Evolutionary conservation across 176 grass and related monocot genomes (phyloP), one percentile per base, ranked within the genome.

Genomic region (Cocos nucifera): DNA sequence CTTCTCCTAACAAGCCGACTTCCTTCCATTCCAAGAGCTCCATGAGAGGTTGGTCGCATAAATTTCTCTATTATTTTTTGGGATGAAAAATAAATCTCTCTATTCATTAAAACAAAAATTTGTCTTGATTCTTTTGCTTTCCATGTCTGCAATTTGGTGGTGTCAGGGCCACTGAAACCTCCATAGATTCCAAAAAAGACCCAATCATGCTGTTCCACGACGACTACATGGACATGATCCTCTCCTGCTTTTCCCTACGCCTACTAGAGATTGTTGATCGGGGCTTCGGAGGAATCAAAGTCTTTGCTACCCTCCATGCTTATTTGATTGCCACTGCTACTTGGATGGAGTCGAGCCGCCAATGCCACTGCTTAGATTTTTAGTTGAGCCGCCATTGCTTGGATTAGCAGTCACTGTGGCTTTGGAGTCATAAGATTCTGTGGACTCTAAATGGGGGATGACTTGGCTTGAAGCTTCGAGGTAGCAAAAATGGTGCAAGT

Each of bases 181-280:
- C 92, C 93, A 4, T 97, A 97, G 48, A 97, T 97, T 22, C 87
- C 84, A 57, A 97, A 84, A 68, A 97, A 97, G 24, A 92, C 67
- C 87, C 87, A 92, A 0, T 73, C 84, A 63, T 80, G 76, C 66
- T 97, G 78, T 70, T 88, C 84, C 4, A 87, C 91, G 7, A 97
- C 73, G 9, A 83, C 84, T 15, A 97, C 81, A 25, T 97, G 87
- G 65, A 83, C 78, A 14, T 87, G 56, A 60, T 97, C 93, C 93
- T 97, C 93, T 5, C 93, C 93, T n/a, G 87, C 93, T 51, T 78
- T 85, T 50, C 93, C 93, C 58, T 97, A 87, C 16, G 87, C 87
- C 84, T 87, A 97, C 66, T 97, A 63, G 59, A 85, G 63, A 82
- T 76, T 82, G 51, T 30, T 72, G 19, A 51, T 28, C 17, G 25